Evolutionary conservation across 2,329 filamentous ascomycete genomes (phyloP).

Genomic region (Claviceps maximensis): DNA sequence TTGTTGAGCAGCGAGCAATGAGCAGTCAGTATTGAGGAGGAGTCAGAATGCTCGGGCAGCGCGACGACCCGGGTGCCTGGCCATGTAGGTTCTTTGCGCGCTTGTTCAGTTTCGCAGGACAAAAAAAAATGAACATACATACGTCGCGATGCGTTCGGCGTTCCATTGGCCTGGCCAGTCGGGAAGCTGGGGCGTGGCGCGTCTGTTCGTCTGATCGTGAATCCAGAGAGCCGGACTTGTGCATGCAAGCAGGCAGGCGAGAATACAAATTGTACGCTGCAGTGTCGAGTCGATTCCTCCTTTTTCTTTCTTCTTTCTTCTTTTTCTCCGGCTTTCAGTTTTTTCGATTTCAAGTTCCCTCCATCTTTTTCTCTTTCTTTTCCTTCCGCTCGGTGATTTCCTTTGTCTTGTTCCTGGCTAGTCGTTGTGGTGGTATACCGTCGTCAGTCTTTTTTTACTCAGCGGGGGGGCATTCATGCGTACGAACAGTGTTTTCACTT

Average conservation of each 20-base stretch:
- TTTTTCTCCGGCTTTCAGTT: too few relatives aligned
- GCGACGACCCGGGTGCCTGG: neutral
- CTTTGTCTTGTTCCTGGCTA: too few relatives aligned
- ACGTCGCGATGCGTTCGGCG: neutral
- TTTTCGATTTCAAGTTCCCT: too few relatives aligned
- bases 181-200: too few relatives aligned
- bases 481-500: too few relatives aligned
- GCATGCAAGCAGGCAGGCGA: neutral
- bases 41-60: neutral
- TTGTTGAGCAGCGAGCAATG: neutral
- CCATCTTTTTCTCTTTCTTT: too few relatives aligned
- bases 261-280: constrained; percentile 1
- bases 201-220: neutral
- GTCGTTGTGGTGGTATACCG: too few relatives aligned
- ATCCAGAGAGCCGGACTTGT: neutral
- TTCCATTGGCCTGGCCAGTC: neutral
- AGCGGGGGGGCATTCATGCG: too few relatives aligned
- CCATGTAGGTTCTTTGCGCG: neutral
- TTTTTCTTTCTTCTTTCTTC: too few relatives aligned
- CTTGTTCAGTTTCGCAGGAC: neutral
- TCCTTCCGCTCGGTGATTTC: too few relatives aligned
- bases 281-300: neutral
- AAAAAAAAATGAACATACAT: neutral
- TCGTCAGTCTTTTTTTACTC: too few relatives aligned
- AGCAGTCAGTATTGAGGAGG: neutral